A percentile compares a stretch with the other conserved stretches of the same genome.
These are phyloP conservation scores for Zarea fungicola DNA, from an alignment of 2,329 filamentous ascomycete species.

Conservation along the genomic window DNA sequence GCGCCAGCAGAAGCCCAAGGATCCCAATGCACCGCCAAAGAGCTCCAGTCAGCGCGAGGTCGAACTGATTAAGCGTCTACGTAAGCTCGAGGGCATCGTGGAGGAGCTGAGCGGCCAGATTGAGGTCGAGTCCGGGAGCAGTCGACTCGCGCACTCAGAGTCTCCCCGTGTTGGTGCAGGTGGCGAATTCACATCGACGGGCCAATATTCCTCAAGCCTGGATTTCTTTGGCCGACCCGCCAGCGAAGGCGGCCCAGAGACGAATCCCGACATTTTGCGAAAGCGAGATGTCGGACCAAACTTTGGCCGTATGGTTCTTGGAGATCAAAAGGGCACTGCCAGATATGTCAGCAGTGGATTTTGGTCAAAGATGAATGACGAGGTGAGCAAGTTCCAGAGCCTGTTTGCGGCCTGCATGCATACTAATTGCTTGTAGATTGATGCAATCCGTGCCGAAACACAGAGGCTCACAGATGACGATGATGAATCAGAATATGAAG, in stretches of 20 bases:
- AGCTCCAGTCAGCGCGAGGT: slow-evolving; percentile 57
- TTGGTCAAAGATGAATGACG: slow-evolving; percentile 70
- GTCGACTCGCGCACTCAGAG: slow-evolving; percentile 24
- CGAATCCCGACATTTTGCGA: slow-evolving; percentile 23
- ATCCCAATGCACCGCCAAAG: slow-evolving; percentile 56
- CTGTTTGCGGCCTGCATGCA: background rate
- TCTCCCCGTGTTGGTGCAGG: slow-evolving; percentile 6
- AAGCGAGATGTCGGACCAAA: slow-evolving; percentile 34
- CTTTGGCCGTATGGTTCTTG: slow-evolving; percentile 65
- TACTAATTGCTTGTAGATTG: slow-evolving; percentile 22
- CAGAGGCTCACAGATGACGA: slow-evolving; percentile 39
- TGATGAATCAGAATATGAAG: slow-evolving; percentile 57
- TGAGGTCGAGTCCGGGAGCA: slow-evolving; percentile 41
- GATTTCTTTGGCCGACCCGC: slow-evolving; percentile 10
- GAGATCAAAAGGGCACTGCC: slow-evolving; percentile 61
- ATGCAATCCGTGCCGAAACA: slow-evolving; percentile 44
- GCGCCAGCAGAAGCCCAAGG: slow-evolving; percentile 59
- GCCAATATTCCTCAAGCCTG: slow-evolving; percentile 7
- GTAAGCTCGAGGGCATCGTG: slow-evolving; percentile 71
- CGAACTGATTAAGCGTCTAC: slow-evolving; percentile 66
- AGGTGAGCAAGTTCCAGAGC: slow-evolving; percentile 41
- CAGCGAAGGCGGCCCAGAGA: slow-evolving; percentile 4
- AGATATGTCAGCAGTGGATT: slow-evolving; percentile 73
- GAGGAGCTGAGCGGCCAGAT: slow-evolving; percentile 62
- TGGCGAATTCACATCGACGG: background rate